Base-by-base conservation (phyloP, 306 rosid species). In the Citrullus mucosospermus region DNA sequence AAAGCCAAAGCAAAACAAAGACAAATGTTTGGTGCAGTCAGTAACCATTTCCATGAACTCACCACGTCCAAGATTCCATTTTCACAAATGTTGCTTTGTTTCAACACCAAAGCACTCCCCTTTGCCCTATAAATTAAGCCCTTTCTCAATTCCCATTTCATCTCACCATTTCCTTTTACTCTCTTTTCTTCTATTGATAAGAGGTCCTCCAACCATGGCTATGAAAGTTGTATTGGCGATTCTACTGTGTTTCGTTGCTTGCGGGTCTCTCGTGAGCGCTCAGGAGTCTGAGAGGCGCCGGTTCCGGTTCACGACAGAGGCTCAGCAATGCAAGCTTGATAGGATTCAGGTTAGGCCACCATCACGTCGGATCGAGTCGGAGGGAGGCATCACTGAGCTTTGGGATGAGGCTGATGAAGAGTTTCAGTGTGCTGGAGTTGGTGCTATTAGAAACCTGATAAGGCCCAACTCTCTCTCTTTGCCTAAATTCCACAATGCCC, bases 341-440 rank as follows among this genome's bases (percentile, higher is more conserved):
- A 53, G 43, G 66, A 18, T 81, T 6, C 32, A 11, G 51, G 55
- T 57, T 6, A 32, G 65, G 53, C 51, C 72, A 12, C 84, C 84
- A 8, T 32, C 76, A 5, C 84, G 61, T 1, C 50, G 71, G 39
- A 20, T 76, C 4, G 80, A 51, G 69, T 81, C 77, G 4, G 84
- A 81, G 61, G 84, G 80, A 12, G 84, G 84, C 1, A 16, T 51
- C 22, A 65, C 70, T 18, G 84, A 81, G 69, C 5, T 81, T 8
- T 81, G 84, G 84, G 80, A 76, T 15, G 63, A 55, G 9, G 14
- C 59, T 39, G 61, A 65, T 8, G 77, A 65, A 15, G 80, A 81
- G 60, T 76, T 76, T 43, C 80, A 63, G 12, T 81, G 84, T 30
- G 76, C 80, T 55, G 84, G 84, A 51, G 76, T 66, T n/a, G 70